These are phyloP conservation scores for Fusarium sp. DNA, from an alignment of 2,329 filamentous ascomycete genomes.

Conservation along the genomic window DNA sequence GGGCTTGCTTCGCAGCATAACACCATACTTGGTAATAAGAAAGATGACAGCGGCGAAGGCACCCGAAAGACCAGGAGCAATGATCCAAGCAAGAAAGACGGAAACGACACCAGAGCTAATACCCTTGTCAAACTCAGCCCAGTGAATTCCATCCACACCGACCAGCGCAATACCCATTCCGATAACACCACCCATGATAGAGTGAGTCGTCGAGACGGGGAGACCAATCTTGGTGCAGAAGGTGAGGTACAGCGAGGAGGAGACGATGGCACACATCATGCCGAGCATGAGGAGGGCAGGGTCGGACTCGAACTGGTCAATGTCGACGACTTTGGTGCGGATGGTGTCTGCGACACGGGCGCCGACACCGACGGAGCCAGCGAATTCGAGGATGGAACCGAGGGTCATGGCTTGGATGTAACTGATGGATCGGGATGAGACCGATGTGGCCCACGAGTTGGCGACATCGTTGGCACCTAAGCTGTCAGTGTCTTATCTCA, in stretches of 20 bases:
- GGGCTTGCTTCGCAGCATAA: constrained; percentile 65
- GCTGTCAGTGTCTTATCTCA: background rate
- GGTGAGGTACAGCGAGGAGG: constrained; percentile 65
- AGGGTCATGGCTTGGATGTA: constrained; percentile 68
- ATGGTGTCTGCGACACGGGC: constrained; percentile 70
- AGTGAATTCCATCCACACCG: constrained; percentile 61
- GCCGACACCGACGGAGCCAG: constrained; percentile 68
- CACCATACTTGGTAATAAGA: constrained; percentile 64
- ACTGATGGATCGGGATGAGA: constrained; percentile 72
- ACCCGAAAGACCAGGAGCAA: constrained; percentile 66
- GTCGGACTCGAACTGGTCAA: constrained; percentile 56
- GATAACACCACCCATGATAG: constrained; percentile 67
- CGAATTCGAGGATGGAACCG: constrained; percentile 68
- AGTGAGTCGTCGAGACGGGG: constrained; percentile 70
- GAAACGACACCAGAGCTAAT: constrained; percentile 57
- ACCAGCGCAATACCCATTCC: constrained; percentile 68
- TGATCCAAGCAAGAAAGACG: constrained; percentile 69
- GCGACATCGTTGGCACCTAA: constrained; percentile 68
- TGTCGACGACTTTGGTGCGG: constrained; percentile 67
- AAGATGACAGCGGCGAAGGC: constrained; percentile 65
- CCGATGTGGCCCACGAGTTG: constrained; percentile 80
- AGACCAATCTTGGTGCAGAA: constrained; percentile 63
- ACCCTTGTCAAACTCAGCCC: constrained; percentile 57
- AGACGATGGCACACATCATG: constrained; percentile 65
- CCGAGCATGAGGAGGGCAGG: constrained; percentile 67